A percentile compares a stretch with the other conserved stretches of the same genome.
These are phyloP conservation scores for Cadophora sp. DNA, from an alignment of 2,329 filamentous ascomycete species.

Conservation along the genomic window DNA sequence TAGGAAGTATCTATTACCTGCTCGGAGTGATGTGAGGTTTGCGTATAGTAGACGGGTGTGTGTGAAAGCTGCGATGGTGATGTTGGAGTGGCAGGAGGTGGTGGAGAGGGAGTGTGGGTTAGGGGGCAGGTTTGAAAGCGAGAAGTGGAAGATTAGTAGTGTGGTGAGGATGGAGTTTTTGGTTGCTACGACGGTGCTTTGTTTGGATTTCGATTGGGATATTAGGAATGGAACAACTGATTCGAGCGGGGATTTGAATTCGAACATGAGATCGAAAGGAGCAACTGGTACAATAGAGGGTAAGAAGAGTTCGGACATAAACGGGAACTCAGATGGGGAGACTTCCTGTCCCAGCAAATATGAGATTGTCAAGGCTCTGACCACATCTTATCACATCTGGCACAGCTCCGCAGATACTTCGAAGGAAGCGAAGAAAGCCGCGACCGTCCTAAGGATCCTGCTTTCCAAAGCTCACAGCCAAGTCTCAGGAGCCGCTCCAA, in stretches of 20 bases:
- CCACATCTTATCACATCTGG: background rate
- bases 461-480: background rate
- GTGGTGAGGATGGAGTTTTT: background rate
- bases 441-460: background rate
- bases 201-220: background rate
- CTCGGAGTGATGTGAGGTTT: background rate
- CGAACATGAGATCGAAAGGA: background rate
- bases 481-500: no score
- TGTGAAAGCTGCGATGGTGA: background rate
- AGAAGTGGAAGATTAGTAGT: background rate
- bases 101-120: background rate
- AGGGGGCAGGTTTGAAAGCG: background rate
- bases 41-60: background rate
- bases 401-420: background rate
- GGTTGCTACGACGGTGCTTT: background rate
- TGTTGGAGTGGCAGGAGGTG: background rate
- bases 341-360: background rate
- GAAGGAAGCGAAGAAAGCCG: background rate
- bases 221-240: background rate
- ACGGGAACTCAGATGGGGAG: background rate
- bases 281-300: background rate
- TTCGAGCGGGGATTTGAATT: background rate
- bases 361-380: background rate
- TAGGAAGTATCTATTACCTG: background rate
- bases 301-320: background rate